Evolutionary conservation across 2,329 filamentous ascomycete genomes (phyloP), one percentile per base, ranked within the genome.

Genomic region (Bipolaris sorokiniana): DNA sequence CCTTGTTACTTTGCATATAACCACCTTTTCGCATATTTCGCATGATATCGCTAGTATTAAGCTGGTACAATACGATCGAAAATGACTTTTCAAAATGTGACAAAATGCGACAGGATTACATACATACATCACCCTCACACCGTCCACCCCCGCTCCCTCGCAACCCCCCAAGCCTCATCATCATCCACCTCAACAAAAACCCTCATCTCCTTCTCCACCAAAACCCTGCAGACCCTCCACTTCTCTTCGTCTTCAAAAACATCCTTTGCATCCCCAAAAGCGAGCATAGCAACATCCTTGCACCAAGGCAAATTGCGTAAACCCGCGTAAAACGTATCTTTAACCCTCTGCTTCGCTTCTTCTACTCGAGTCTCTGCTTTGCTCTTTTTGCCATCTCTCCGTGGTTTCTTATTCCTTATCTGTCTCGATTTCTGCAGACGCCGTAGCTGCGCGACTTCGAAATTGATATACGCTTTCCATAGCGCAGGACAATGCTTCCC

Each of bases 171-270:
- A 3, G 44, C 42, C 9, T 22, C 46, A 9, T 42, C 40, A 22
- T 40, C 23, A 28, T 60, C 57, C 40, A 86, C 69, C 65, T 86
- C 80, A 50, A 84, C 75, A 73, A 85, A 83, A 22, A 88, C 71
- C 58, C 87, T 79, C 59, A 88, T 59, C 65, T 86, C 86, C 73
- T 87, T 87, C 74, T 89, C 86, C 13, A 79, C 77, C 68, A 88
- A 77, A 6, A 86, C 80, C 60, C 82, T 79, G 69, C 84, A 85
- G 15, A 87, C 70, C 48, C 79, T 79, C 50, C 76, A 80, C 58
- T 86, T 63, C 52, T 88, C 84, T 26, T 77, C 77, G 16, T 77
- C 76, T 1, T 56, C 66, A 67, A 86, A 49, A 54, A 70, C 63
- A 9, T 60, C 36, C 58, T 63, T 37, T 78, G 52, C 53, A 42